Evolutionary conservation across 1,139 yeast genomes (phyloP), one percentile per base, ranked within the genome.

Genomic region (Scheffersomyces lignicola): DNA sequence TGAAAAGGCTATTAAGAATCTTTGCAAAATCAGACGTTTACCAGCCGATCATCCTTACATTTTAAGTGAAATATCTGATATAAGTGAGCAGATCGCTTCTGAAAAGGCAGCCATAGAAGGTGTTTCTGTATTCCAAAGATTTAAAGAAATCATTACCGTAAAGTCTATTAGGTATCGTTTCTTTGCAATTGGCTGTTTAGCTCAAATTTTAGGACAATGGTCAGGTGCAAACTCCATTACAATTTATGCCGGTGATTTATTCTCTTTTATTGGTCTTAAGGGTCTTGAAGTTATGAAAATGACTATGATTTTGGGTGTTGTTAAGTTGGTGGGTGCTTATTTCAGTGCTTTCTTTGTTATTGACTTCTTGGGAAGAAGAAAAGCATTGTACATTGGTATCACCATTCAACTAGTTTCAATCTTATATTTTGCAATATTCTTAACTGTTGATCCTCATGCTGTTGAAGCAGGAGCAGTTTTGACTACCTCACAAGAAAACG

Each of bases 181-280:
- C 48, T 51, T 71, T 25, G 52, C 47, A 16, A 54, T 70, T 23
- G 60, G 74, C 7, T 49, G 65, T 21, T 43, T 59, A 28, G 58
- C 75, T 10, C 77, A 75, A 41, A 40, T 78, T 29, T 58, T 77
- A 35, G 74, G 78, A 25, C 82, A 77, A 53, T 73, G 80, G 71
- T 61, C 76, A 23, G 83, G 83, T 31, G 77, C 80, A 20, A 76
- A 74, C 40, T 75, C 80, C 3, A 60, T 76, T 32, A 75, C 78
- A 10, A 72, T 75, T 35, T 76, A 75, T 44, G 73, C 81, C 17
- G 69, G 77, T 17, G 68, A 71, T 31, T 60, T 77, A 37, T 75
- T 77, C 47, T 62, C 59, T 18, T 59, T 73, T 34, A 65, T 73
- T 30, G 81, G 82, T 34, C 49, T 58, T 27, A 35, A 29, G 21